Percentiles rank a stretch among this genome's conserved stretches.
Conservation (phyloP, 225 moss, liverwort and hornwort species). For the Pseudisothecium myosuroides region DNA sequence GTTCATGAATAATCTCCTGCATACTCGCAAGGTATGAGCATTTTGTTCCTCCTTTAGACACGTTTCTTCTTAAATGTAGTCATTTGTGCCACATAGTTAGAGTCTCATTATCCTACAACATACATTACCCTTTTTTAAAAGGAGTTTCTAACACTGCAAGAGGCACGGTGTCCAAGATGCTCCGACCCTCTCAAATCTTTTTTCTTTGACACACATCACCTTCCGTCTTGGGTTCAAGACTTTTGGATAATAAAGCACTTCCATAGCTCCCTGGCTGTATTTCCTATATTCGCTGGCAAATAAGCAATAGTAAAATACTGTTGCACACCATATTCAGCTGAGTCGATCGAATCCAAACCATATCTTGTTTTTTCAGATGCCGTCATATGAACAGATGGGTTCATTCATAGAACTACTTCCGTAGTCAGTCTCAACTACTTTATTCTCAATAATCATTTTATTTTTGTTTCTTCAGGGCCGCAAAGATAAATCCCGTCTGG, state of each 20-base stretch:
- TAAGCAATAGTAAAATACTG: not conserved
- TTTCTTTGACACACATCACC: not conserved
- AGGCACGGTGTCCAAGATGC: not conserved
- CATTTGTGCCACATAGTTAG: not conserved
- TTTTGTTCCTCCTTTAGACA: not conserved
- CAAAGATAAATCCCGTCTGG: conserved; percentile 75
- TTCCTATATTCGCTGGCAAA: not conserved
- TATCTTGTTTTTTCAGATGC: not conserved
- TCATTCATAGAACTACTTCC: not conserved
- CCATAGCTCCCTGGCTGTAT: not conserved
- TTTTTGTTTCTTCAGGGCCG: conserved; percentile 52
- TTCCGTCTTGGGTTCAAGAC: not conserved
- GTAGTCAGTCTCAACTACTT: not conserved
- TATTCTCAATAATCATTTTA: not conserved
- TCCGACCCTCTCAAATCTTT: not conserved
- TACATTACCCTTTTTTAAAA: not conserved
- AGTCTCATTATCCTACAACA: not conserved
- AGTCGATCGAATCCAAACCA: not conserved
- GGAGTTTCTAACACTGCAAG: not conserved
- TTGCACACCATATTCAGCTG: not conserved
- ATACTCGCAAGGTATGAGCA: conserved; percentile 67
- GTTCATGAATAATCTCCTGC: conserved; percentile 83
- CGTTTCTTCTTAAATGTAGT: not conserved
- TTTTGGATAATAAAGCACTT: not conserved
- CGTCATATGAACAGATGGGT: not conserved